Base-by-base conservation (phyloP, 306 rosid genomes). In the Abrus precatorius region DNA sequence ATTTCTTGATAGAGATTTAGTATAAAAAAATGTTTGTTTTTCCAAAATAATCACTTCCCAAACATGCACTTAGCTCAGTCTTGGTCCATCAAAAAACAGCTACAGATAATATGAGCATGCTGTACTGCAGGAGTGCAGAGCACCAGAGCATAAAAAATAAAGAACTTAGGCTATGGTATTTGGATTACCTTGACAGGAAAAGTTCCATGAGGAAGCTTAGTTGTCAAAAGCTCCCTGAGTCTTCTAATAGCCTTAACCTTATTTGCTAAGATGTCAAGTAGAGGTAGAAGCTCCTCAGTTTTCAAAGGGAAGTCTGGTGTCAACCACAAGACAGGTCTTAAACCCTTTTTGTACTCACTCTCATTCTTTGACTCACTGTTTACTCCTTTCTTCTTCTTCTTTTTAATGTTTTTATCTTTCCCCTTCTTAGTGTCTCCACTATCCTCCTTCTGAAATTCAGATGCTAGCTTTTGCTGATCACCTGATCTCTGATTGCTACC, bases 291-390 rank as follows among this genome's bases (percentile, higher is more conserved):
- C 84, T 96, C 99, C 13, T 96, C 98, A n/a, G 99, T 92, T 90
- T 92, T 92, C 82, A 96, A 83, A 43, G 99, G 97, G 83, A 93
- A 96, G 86, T 96, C 99, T 0, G 94, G 97, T 36, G 99, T 96
- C 88, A 96, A 82, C 99, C 99, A 96, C 88, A 96, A 87, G 32
- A 93, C 97, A 72, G 99, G 99, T 89, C 98, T 90, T 88, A 96
- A 80, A 75, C 99, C 99, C 79, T 96, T 96, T 87, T 96, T 96
- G 84, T 96, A 96, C 74, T 96, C 99, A 1, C 98, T 93, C 86
- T 93, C 99, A 56, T 79, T 90, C 95, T 96, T 96, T 57, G 92
- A 5, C 62, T 96, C 98, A 47, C 67, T 83, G 28, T 83, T 45
- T 69, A 40, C 70, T 38, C 86, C 97, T 85, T 93, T 96, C 88